Base-by-base conservation (phyloP, 176 grass and related monocot genomes). In the Triticum urartu region DNA sequence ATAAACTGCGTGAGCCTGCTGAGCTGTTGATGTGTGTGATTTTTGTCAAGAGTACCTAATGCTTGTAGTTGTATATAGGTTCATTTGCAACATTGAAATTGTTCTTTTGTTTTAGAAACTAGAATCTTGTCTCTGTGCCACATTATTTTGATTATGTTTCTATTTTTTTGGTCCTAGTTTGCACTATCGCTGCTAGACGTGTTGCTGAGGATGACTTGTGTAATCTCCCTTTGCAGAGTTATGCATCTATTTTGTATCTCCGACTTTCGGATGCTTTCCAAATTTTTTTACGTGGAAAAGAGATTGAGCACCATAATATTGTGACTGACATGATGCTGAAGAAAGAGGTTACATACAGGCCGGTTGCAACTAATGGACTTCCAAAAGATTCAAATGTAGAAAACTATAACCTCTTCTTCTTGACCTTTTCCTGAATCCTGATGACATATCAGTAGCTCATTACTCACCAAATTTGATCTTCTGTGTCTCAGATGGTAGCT, bases 321-420 rank as follows among this genome's bases (percentile, higher is more conserved):
- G 94, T 98, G 67, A 91, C 87, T 87, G 92, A 98, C 86, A 98
- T 98, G 97, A 98, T 98, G 97, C 60, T 95, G 47, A 98, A 98
- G 73, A 95, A 98, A 81, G 92, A 96, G 89, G 89, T 98, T 80
- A 95, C 90, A 56, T 98, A 98, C 78, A 93, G 82, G 64, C 92
- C 97, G 21, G 88, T 94, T 73, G 77, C 72, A 64, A 66, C 90
- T 86, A 91, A 92, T 79, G 89, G 90, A 11, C 14, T 72, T 79
- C 88, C 88, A 24, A 98, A 95, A 75, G 97, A 98, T 86, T 83
- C 92, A 82, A 88, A 91, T 88, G 97, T 98, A 94, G 88, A 77
- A 18, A 10, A 52, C 4, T 75, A 76, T 77, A 20, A 83, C 22
- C 72, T 81, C 50, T 33, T 74, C 30, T 64, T 81, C 50, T 42